Conservation (phyloP, 176 grass and related monocot genomes). For the Puccinellia tenuiflora region DNA sequence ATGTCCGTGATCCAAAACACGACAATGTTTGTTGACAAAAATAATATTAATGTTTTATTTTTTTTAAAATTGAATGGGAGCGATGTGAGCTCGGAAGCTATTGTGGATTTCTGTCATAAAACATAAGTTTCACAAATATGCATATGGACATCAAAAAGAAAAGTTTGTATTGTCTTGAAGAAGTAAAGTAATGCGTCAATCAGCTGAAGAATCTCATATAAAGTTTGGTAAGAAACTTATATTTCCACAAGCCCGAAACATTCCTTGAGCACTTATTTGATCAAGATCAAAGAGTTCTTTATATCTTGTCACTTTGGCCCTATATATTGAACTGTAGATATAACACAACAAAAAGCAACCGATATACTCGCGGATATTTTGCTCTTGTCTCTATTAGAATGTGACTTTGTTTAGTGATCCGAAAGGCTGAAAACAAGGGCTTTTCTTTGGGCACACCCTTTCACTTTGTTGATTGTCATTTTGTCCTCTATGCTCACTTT, state of each 20-base stretch:
- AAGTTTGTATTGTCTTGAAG: neutral
- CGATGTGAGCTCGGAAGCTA: too few species aligned
- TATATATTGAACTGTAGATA: neutral
- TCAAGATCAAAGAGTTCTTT: neutral
- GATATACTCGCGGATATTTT: constrained; percentile 18
- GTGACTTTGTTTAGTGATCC: neutral
- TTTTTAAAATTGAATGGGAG: too few species aligned
- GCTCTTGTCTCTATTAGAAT: neutral
- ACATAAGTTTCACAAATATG: neutral
- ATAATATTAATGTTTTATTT: too few species aligned
- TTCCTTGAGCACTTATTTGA: neutral
- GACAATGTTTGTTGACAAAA: too few species aligned
- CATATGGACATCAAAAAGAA: neutral
- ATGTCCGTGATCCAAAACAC: too few species aligned
- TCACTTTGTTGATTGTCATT: constrained; percentile 7
- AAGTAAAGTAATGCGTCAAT: neutral
- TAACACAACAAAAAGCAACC: constrained; percentile 2
- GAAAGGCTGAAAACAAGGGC: constrained; percentile 23
- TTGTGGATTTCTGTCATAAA: too few species aligned
- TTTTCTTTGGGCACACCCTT: neutral
- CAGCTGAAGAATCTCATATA: neutral
- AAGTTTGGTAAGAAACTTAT: neutral
- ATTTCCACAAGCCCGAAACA: neutral
- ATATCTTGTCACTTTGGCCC: neutral
- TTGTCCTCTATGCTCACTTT: constrained; percentile 15